These are phyloP conservation scores for Globisporangium acanthophoron DNA, from an alignment of 352 stramenopile species.

Conservation along the genomic window DNA sequence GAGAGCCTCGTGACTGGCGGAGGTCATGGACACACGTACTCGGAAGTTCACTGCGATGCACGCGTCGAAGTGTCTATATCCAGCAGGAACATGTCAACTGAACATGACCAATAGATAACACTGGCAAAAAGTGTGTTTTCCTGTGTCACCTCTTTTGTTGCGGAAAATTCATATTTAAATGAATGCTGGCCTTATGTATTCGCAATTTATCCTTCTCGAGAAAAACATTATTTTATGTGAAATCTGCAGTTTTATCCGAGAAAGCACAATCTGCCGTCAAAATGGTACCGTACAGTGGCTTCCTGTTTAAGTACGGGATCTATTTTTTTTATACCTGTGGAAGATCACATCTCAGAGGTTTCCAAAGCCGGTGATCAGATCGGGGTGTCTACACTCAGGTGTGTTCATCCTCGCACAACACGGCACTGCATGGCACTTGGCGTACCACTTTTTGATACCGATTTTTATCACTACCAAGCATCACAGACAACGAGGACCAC, in stretches of 20 bases:
- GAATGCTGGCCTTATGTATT: not conserved
- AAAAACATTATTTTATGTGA: not conserved
- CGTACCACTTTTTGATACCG: not conserved
- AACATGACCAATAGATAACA: too few relatives aligned
- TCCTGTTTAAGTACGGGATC: not conserved
- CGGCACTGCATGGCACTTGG: too few relatives aligned
- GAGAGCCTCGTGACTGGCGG: constrained; percentile 5
- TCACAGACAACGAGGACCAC: not conserved
- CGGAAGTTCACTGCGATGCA: too few relatives aligned
- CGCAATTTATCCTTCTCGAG: not conserved
- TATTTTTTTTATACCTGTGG: not conserved
- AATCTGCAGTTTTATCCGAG: not conserved
- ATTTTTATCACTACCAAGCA: not conserved
- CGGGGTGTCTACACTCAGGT: too few relatives aligned
- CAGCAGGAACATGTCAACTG: not conserved
- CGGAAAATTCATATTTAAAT: not conserved
- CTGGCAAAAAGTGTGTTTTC: not conserved
- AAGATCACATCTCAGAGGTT: not conserved
- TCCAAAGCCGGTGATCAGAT: not conserved
- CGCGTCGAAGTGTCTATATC: not conserved
- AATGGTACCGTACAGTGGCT: not conserved
- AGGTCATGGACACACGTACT: not conserved
- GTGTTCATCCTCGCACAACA: too few relatives aligned
- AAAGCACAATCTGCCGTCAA: not conserved
- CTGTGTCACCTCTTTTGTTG: not conserved